Evolutionary conservation across 805 yeast genomes (phyloP), one percentile per base, ranked within the genome.

Genomic region (Kodamaea kaohsiungensis): DNA sequence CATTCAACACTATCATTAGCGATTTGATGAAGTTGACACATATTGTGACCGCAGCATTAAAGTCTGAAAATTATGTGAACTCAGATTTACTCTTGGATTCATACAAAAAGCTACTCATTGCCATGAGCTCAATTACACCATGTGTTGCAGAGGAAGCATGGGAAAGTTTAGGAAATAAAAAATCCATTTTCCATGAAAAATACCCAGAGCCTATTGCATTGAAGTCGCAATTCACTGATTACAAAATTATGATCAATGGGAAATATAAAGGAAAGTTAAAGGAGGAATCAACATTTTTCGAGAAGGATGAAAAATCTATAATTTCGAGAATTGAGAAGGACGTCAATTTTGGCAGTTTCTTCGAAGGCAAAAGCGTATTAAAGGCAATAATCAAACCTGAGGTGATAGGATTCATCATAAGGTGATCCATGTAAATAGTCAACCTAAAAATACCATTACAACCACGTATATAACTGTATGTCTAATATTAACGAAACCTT

Each of bases 1-100:
- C 91, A 0, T 74, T 93, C 66, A 93, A 95, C 68, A 92, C 97
- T 0, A 85, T 91, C 1, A 82, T 95, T 19, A 89, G 98, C 0
- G 96, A 91, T 65, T 88, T 84, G 63, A 93, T 91, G 97, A 95
- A 91, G 64, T 67, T 86, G 49, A 87, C 96, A 9, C 71, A 85
- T 61, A 59, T 75, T 1, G 61, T 89, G 15, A 63, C 67, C 1
- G 58, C 65, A 1, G 78, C 80, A 0, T 43, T 75, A 2, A 77
- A 78, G 38, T 64, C 71, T 6, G 61, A 69, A 0, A 58, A 65
- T 4, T 18, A 42, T 1, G 70, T 83, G 8, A 67, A 71, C 43
- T 57, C 67, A 0, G 71, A 70, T 0, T 56, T 89, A n/a, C 61
- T 82, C 9, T 58, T 81, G 54, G 78, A 81, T 46, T 70, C 81